Base-by-base conservation (phyloP, 2,329 filamentous ascomycete species). In the Stachybotrys chlorohalonatus region DNA sequence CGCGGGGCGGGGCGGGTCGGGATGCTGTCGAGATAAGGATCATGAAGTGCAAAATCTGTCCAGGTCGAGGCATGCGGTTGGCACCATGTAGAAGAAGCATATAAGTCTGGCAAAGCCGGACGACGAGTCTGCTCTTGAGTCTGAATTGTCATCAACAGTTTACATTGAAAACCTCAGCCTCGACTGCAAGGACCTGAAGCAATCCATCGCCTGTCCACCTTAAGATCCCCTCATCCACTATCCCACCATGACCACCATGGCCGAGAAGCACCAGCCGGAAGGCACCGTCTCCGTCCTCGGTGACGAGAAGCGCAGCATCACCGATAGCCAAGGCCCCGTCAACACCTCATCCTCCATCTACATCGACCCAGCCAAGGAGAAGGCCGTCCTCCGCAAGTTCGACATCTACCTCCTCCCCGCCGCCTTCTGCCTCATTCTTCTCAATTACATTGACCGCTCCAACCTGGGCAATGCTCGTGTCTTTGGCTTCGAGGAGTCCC, bases 391-490 rank as follows among this genome's bases (percentile, higher is more conserved):
- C 6, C 59, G 56, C 8, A 66, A 65, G 17, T 64, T 67, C 42
- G 63, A 67, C 59, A 60, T 58, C 11, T 62, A 62, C 3, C 54
- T 66, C 7, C 63, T 66, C 56, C 64, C 64, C 0, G 63, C 65
- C 30, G 60, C 65, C 56, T 57, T 62, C 0, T 51, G 66, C 4
- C 54, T 66, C 0, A 57, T 65, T 11, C 50, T 67, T 0, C 60
- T 67, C 0, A 61, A 62, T 0, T 67, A 66, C 6, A 53, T 67
- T 0, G 65, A 67, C 4, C 55, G 64, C 31, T 63, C 64, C 30
- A 66, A 66, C 17, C 64, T 66, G 7, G 63, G 63, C 52, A 71
- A 73, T 53, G 66, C 68, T 6, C 59, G 68, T 31, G 62, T 71
- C 31, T 61, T 68, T 56, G 63, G 71, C 54, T 59, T 73, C 5